These are phyloP conservation scores for Fusarium poae DNA, from an alignment of 2,329 filamentous ascomycete genomes.

Conservation along the genomic window DNA sequence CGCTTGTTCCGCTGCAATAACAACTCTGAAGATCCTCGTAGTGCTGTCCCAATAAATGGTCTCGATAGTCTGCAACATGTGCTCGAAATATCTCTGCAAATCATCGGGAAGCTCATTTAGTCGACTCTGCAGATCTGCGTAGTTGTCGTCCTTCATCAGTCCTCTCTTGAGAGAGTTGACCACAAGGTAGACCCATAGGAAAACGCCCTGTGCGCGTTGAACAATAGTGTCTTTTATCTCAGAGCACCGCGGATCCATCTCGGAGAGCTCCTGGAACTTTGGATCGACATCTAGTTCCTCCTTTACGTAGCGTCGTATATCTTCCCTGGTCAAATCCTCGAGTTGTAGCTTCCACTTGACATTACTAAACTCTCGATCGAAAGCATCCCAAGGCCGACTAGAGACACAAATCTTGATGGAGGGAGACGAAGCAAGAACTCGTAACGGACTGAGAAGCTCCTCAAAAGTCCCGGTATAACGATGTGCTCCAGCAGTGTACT, in stretches of 20 bases:
- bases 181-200: neutral
- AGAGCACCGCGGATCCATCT: neutral
- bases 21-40: neutral
- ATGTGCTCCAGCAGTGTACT: neutral
- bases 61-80: neutral
- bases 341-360: neutral
- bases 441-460: neutral
- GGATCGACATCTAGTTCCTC: neutral
- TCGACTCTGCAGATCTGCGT: neutral
- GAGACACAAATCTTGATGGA: neutral
- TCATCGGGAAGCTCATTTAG: neutral
- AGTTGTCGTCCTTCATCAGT: neutral
- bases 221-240: neutral
- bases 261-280: neutral
- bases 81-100: neutral
- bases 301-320: neutral
- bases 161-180: neutral
- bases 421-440: neutral
- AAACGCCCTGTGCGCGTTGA: neutral
- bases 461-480: neutral
- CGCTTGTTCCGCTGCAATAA: neutral
- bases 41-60: neutral
- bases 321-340: neutral
- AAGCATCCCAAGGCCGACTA: slow-evolving; percentile 1
- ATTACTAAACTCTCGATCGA: neutral